These are phyloP conservation scores for Phytomonas serpens DNA, from an alignment of 208 protist species.

Conservation along the genomic window DNA sequence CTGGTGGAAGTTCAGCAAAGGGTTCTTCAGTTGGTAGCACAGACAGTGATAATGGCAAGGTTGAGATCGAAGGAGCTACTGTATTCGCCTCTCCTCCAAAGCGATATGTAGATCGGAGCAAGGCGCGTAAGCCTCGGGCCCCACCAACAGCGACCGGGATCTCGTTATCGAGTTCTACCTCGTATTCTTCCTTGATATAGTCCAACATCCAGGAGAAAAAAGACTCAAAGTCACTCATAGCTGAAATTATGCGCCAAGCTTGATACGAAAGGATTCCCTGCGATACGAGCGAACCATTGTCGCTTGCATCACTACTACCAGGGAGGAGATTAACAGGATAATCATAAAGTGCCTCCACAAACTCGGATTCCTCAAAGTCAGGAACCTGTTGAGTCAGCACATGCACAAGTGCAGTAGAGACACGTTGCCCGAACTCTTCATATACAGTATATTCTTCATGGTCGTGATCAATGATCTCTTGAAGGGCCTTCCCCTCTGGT, in stretches of 20 bases:
- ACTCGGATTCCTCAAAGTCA: slow-evolving; percentile 70
- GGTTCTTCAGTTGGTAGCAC: background rate
- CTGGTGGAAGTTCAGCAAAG: background rate
- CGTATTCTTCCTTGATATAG: slow-evolving; percentile 79
- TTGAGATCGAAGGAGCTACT: background rate
- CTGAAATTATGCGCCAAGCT: slow-evolving; percentile 66
- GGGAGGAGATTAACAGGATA: background rate
- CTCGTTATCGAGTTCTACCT: slow-evolving; percentile 20
- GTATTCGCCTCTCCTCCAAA: background rate
- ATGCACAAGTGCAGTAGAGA: slow-evolving; percentile 42
- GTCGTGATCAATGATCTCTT: slow-evolving; percentile 28
- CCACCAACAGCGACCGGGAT: slow-evolving; percentile 37
- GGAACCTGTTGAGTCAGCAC: slow-evolving; percentile 35
- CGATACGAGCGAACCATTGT: background rate
- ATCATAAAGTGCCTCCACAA: slow-evolving; percentile 44
- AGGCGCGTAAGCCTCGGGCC: slow-evolving; percentile 56
- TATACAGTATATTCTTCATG: slow-evolving; percentile 70
- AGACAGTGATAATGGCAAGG: background rate
- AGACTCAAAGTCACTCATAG: slow-evolving; percentile 70
- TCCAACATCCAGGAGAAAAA: slow-evolving; percentile 81
- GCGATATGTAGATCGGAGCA: slow-evolving; percentile 47
- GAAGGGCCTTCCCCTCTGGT: background rate
- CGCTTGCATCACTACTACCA: background rate
- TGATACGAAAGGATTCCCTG: slow-evolving; percentile 62
- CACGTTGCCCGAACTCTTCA: slow-evolving; percentile 37